Evolutionary conservation across 2,329 filamentous ascomycete genomes (phyloP).

Genomic region (Colletotrichum nymphaeae): DNA sequence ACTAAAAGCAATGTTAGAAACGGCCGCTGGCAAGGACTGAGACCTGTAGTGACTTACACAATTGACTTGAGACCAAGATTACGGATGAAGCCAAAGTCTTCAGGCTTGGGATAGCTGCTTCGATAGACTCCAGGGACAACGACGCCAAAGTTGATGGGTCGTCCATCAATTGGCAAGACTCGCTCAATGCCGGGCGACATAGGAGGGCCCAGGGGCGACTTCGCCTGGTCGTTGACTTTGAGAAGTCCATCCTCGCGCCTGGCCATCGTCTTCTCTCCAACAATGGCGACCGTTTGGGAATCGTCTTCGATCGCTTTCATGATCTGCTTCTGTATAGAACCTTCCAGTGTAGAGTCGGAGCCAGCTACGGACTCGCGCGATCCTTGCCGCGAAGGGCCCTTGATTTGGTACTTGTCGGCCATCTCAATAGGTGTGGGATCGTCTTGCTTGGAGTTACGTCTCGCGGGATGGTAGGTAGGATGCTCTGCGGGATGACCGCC

Average conservation of each 20-base stretch:
- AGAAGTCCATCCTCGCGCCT: constrained; percentile 7
- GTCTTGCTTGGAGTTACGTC: constrained; percentile 32
- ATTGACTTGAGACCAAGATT: constrained; percentile 81
- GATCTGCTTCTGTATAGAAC: constrained; percentile 25
- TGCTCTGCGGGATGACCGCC: constrained; percentile 30
- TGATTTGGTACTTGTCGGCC: constrained; percentile 21
- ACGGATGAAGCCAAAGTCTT: constrained; percentile 78
- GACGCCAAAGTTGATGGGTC: constrained; percentile 79
- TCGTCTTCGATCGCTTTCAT: constrained; percentile 19
- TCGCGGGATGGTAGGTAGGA: constrained; percentile 22
- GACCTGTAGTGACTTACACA: constrained; percentile 64
- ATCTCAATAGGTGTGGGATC: constrained; percentile 7
- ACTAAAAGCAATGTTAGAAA: constrained; percentile 48
- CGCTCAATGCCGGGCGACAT: constrained; percentile 20
- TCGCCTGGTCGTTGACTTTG: constrained; percentile 13
- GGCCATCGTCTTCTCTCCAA: not conserved
- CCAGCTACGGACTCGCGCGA: constrained; percentile 26
- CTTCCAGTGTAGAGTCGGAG: constrained; percentile 21
- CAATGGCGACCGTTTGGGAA: not conserved
- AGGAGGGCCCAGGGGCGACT: constrained; percentile 1
- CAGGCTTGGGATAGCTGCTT: constrained; percentile 80
- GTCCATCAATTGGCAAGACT: constrained; percentile 38
- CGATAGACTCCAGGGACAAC: constrained; percentile 82
- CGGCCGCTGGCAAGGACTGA: not conserved
- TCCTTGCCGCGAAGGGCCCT: constrained; percentile 17